Evolutionary conservation across 352 stramenopile genomes (phyloP).

Genomic region (Phytophthora cactorum): DNA sequence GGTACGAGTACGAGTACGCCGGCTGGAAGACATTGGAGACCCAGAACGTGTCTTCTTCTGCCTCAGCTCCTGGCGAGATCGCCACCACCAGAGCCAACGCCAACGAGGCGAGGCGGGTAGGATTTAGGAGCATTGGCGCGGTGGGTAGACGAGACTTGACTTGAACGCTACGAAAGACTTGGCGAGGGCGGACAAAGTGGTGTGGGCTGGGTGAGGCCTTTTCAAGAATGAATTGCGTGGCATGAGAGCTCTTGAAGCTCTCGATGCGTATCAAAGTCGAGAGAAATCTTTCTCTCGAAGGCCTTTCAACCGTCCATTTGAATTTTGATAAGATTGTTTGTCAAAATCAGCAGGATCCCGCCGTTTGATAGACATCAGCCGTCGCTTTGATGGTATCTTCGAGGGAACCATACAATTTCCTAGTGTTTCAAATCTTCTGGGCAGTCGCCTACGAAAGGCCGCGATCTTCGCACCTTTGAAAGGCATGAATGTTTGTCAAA

Average conservation of each 20-base stretch:
- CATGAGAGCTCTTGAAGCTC: neutral
- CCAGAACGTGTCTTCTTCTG: slow-evolving; percentile 27
- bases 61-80: neutral
- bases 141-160: neutral
- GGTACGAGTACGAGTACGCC: neutral
- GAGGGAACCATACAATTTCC: slow-evolving; percentile 6
- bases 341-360: slow-evolving; percentile 18
- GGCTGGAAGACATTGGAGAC: slow-evolving; percentile 5
- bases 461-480: slow-evolving; percentile 12
- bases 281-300: slow-evolving; percentile 12
- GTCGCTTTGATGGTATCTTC: slow-evolving; percentile 27
- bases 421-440: neutral
- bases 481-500: slow-evolving; percentile 18
- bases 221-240: slow-evolving; percentile 19
- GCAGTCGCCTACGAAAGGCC: slow-evolving; percentile 13
- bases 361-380: slow-evolving; percentile 13
- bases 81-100: slow-evolving; percentile 13
- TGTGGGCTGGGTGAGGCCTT: slow-evolving; percentile 11
- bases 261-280: slow-evolving; percentile 16
- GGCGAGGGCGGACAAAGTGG: neutral
- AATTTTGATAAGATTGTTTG: slow-evolving; percentile 15
- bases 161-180: slow-evolving; percentile 17
- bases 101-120: slow-evolving; percentile 8
- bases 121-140: slow-evolving; percentile 14
- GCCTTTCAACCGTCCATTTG: slow-evolving; percentile 12